A percentile compares a stretch with the other conserved stretches of the same genome.
Evolutionary conservation across 1,284 basidiomycete genomes (phyloP).

Genomic region (Macrocystidia cucumis): DNA sequence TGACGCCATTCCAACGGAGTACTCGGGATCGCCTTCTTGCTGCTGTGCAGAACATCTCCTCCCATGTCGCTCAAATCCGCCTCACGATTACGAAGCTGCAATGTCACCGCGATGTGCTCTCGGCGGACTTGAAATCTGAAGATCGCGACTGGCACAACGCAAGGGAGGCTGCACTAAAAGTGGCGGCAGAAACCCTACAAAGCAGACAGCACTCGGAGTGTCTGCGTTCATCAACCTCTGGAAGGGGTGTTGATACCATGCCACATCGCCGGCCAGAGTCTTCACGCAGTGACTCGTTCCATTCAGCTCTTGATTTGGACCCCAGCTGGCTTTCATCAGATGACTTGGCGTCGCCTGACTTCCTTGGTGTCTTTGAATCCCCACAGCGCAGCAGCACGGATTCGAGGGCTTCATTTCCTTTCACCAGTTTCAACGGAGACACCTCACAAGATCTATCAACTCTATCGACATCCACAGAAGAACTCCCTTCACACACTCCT

Average conservation of each 20-base stretch:
- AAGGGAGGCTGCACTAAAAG: conserved; percentile 64
- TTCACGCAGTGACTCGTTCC: conserved; percentile 54
- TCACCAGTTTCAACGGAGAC: conserved; percentile 5
- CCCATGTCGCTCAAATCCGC: conserved; percentile 58
- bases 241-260: conserved; percentile 11
- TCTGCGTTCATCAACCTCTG: conserved; percentile 9
- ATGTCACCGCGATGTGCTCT: conserved; percentile 72
- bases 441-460: neutral
- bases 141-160: conserved; percentile 59
- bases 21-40: conserved; percentile 71
- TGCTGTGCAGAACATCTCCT: conserved; percentile 59
- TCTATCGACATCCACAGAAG: conserved; percentile 1
- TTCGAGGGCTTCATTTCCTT: conserved; percentile 22
- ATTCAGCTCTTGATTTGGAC: conserved; percentile 55
- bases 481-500: conserved; percentile 3
- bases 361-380: conserved; percentile 30
- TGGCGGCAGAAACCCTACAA: conserved; percentile 61
- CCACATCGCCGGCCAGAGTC: conserved; percentile 32
- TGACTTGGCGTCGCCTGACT: conserved; percentile 21
- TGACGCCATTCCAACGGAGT: conserved; percentile 81
- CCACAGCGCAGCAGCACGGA: conserved; percentile 23
- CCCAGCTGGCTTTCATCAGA: conserved; percentile 38
- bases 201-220: conserved; percentile 19
- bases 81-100: conserved; percentile 68
- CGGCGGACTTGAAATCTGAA: conserved; percentile 68